These are phyloP conservation scores for Plasmopara halstedii DNA, from an alignment of 352 stramenopile genomes.

Conservation along the genomic window DNA sequence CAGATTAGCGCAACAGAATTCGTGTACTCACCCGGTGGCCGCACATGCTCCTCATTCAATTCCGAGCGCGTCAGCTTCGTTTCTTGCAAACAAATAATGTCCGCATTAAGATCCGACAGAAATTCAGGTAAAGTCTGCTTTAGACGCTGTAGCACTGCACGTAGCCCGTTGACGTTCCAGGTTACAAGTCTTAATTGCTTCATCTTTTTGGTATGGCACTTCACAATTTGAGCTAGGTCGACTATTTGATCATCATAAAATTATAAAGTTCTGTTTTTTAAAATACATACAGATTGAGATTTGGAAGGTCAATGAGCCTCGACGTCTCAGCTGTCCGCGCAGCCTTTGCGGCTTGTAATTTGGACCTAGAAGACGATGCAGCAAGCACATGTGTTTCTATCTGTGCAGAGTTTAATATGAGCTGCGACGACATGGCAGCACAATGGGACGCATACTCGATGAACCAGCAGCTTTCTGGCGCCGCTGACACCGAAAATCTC, in stretches of 20 bases:
- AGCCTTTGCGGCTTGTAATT: slow-evolving; percentile 64
- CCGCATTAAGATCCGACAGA: slow-evolving; percentile 45
- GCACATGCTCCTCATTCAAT: slow-evolving; percentile 67
- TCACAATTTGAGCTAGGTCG: too few species aligned
- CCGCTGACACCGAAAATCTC: slow-evolving; percentile 49
- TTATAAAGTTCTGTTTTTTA: too few species aligned
- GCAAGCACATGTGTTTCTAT: slow-evolving; percentile 59
- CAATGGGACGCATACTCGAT: slow-evolving; percentile 84
- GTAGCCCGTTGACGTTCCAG: slow-evolving; percentile 86
- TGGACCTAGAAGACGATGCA: slow-evolving; percentile 65
- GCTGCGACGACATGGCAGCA: slow-evolving; percentile 65
- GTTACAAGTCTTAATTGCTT: slow-evolving; percentile 65
- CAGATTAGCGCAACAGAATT: neutral
- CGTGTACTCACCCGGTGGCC: slow-evolving; percentile 31
- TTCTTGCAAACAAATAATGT: slow-evolving; percentile 82
- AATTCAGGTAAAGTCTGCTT: slow-evolving; percentile 42
- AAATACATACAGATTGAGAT: too few species aligned
- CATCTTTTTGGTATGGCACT: too few species aligned
- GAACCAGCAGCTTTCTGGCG: slow-evolving; percentile 66
- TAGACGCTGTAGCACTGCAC: slow-evolving; percentile 58
- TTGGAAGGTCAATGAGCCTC: slow-evolving; percentile 47
- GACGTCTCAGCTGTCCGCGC: slow-evolving; percentile 54
- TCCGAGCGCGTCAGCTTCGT: slow-evolving; percentile 82
- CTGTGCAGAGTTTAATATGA: slow-evolving; percentile 69
- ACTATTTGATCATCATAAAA: too few species aligned